Evolutionary conservation across 2,329 filamentous ascomycete species (phyloP).

Genomic region (Penicillium griseofulvum): DNA sequence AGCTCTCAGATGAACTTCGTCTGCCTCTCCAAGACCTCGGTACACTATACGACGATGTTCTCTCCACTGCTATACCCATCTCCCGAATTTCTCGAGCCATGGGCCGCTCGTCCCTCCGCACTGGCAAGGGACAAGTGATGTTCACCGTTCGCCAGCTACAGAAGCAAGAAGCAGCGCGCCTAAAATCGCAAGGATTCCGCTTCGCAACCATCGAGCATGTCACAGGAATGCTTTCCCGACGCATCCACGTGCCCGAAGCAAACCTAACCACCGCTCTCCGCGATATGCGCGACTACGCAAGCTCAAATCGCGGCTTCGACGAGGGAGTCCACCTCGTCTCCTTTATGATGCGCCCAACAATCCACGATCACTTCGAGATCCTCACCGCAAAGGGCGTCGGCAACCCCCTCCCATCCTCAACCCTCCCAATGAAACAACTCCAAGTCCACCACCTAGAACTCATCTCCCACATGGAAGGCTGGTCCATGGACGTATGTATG

Average conservation of each 20-base stretch:
- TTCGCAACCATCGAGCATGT: slow-evolving; percentile 72
- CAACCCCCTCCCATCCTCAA: slow-evolving; percentile 61
- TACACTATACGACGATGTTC: slow-evolving; percentile 71
- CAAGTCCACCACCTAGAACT: slow-evolving; percentile 57
- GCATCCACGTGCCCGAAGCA: slow-evolving; percentile 68
- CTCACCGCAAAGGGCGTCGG: slow-evolving; percentile 57
- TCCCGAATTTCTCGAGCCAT: slow-evolving; percentile 29
- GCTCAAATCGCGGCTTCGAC: slow-evolving; percentile 28
- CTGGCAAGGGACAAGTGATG: slow-evolving; percentile 72
- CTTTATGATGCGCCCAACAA: slow-evolving; percentile 46
- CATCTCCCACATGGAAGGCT: slow-evolving; percentile 44
- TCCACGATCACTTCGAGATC: slow-evolving; percentile 62
- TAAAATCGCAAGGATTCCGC: slow-evolving; percentile 72
- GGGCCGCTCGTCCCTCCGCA: slow-evolving; percentile 26
- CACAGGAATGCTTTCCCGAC: slow-evolving; percentile 64
- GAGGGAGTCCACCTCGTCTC: slow-evolving; percentile 44
- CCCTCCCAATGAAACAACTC: slow-evolving; percentile 54
- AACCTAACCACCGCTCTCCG: slow-evolving; percentile 62
- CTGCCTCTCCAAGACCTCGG: slow-evolving; percentile 64
- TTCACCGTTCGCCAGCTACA: slow-evolving; percentile 69
- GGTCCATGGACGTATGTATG: slow-evolving; percentile 37
- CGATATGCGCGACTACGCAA: slow-evolving; percentile 60
- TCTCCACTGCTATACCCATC: slow-evolving; percentile 58
- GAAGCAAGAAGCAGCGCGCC: slow-evolving; percentile 58
- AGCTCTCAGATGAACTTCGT: slow-evolving; percentile 67